phyloP scores from a whole-genome alignment of 2,329 filamentous ascomycete species.

The Clonostachys solani region DNA sequence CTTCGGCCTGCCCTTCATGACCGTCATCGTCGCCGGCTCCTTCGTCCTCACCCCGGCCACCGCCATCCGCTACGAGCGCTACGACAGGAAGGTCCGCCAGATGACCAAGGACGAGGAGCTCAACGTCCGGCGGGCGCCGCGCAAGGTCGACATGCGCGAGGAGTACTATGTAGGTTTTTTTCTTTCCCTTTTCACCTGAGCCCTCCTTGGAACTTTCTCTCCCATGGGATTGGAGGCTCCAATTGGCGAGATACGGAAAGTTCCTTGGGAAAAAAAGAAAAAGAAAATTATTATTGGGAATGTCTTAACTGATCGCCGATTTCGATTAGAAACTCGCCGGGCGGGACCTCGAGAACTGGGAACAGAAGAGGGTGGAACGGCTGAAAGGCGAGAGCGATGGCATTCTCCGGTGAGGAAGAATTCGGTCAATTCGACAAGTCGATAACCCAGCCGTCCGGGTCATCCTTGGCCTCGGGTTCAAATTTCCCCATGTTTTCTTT shows the following conservation, averaged over 20 bases:
- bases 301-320: constrained; percentile 11
- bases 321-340: constrained; percentile 81
- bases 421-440: no score
- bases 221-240: not conserved
- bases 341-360: constrained; percentile 92
- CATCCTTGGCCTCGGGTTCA: no score
- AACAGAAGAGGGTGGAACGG: constrained; percentile 90
- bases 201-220: not conserved
- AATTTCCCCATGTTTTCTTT: no score
- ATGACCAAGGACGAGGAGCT: constrained; percentile 83
- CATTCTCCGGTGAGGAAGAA: constrained; percentile 40
- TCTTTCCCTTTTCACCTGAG: not conserved
- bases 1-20: constrained; percentile 90
- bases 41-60: constrained; percentile 95
- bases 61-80: constrained; percentile 86
- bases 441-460: no score
- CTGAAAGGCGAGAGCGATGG: constrained; percentile 89
- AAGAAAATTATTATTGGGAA: not conserved
- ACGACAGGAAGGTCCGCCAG: constrained; percentile 85
- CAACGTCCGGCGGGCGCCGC: constrained; percentile 66
- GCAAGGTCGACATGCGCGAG: constrained; percentile 75
- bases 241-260: not conserved
- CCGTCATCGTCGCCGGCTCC: constrained; percentile 84
- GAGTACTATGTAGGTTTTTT: constrained; percentile 73
- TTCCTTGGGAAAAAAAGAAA: not conserved